A percentile compares a stretch with the other conserved stretches of the same genome.
Conservation (phyloP, 768 basidiomycete species). For the Hydnomerulius pinastri region DNA sequence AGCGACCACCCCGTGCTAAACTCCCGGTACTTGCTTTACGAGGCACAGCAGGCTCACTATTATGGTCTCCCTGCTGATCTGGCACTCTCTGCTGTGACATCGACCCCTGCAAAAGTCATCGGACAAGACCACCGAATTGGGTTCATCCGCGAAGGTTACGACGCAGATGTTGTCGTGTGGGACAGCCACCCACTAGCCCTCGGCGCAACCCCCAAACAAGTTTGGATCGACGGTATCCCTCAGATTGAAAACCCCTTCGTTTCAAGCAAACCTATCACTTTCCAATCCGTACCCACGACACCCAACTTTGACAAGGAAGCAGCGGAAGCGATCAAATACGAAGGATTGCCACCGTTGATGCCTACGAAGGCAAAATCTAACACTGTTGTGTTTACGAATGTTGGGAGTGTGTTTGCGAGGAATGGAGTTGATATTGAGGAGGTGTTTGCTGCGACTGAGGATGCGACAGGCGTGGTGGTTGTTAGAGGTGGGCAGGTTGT, state of each 20-base stretch:
- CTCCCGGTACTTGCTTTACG: slow-evolving; percentile 55
- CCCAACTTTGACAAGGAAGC: slow-evolving; percentile 70
- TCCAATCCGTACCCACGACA: slow-evolving; percentile 54
- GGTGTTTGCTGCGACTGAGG: slow-evolving; percentile 14
- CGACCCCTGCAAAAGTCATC: slow-evolving; percentile 67
- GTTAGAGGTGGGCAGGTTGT: slow-evolving; percentile 53
- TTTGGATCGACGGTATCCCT: slow-evolving; percentile 82
- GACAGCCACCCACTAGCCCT: slow-evolving; percentile 77
- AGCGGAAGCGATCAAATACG: slow-evolving; percentile 56
- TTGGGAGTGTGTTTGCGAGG: slow-evolving; percentile 50
- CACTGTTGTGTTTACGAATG: slow-evolving; percentile 64
- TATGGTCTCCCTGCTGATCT: slow-evolving; percentile 68
- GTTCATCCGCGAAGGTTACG: slow-evolving; percentile 50
- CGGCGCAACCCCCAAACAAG: slow-evolving; percentile 78
- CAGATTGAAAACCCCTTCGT: slow-evolving; percentile 56
- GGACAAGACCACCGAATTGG: slow-evolving; percentile 81
- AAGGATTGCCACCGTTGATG: slow-evolving; percentile 70
- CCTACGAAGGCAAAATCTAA: slow-evolving; percentile 39
- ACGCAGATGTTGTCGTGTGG: slow-evolving; percentile 70
- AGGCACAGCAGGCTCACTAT: slow-evolving; percentile 68
- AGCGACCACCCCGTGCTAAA: slow-evolving; percentile 57
- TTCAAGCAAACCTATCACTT: slow-evolving; percentile 50
- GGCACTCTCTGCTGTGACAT: slow-evolving; percentile 70
- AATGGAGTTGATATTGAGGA: slow-evolving; percentile 26
- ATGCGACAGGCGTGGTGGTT: slow-evolving; percentile 44